Conservation (phyloP, 2,329 filamentous ascomycete genomes). For the Arthroderma sp. region DNA sequence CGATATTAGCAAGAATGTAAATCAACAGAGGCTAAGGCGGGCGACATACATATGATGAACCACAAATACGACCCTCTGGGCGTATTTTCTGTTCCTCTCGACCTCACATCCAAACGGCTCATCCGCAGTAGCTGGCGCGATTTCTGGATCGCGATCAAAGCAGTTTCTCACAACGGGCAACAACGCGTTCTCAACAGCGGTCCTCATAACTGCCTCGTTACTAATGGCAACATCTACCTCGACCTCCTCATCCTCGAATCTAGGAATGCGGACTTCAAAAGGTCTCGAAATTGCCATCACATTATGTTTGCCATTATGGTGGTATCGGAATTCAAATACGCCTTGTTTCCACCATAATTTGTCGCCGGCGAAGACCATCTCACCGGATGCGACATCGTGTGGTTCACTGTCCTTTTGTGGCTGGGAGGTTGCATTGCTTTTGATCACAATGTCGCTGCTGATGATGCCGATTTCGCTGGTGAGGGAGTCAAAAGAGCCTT, state of each 20-base stretch:
- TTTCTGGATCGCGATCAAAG: slow-evolving; percentile 79
- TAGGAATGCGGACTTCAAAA: slow-evolving; percentile 75
- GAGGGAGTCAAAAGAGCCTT: slow-evolving; percentile 60
- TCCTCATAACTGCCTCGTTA: slow-evolving; percentile 35
- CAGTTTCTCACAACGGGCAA: slow-evolving; percentile 81
- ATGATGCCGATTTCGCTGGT: slow-evolving; percentile 66
- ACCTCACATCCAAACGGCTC: slow-evolving; percentile 77
- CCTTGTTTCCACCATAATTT: slow-evolving; percentile 97
- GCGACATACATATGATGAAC: slow-evolving; percentile 73
- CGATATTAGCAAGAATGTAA: neutral
- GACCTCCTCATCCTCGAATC: slow-evolving; percentile 63
- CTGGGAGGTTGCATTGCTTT: slow-evolving; percentile 9
- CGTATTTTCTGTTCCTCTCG: slow-evolving; percentile 77
- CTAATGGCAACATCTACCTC: slow-evolving; percentile 42
- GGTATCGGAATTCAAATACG: slow-evolving; percentile 92
- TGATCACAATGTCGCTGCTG: slow-evolving; percentile 49
- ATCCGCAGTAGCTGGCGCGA: slow-evolving; percentile 65
- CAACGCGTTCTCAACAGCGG: slow-evolving; percentile 61
- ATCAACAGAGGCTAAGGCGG: neutral
- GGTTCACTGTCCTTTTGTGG: neutral
- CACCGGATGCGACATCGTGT: slow-evolving; percentile 56
- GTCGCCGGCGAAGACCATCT: slow-evolving; percentile 79
- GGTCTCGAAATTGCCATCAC: slow-evolving; percentile 90
- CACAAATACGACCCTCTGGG: slow-evolving; percentile 80
- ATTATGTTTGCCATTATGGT: slow-evolving; percentile 82